Evolutionary conservation across 805 yeast genomes (phyloP), one percentile per base, ranked within the genome.

Genomic region (Naumovozyma castellii): DNA sequence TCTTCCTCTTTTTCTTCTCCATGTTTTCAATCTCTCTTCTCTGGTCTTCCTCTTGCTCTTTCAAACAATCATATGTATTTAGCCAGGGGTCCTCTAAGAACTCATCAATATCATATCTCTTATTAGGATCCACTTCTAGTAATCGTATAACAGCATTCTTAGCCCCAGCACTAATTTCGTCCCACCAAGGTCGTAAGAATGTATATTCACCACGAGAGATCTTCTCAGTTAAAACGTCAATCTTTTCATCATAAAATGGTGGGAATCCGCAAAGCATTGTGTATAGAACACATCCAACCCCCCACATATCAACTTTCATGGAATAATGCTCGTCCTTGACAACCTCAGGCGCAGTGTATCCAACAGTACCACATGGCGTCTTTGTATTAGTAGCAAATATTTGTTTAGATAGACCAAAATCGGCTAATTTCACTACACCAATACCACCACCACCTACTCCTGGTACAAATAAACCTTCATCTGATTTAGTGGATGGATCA

Each of bases 301-400:
- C 97, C 98, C 98, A 92, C 92, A 92, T 85, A 59, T 92, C 98
- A 29, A 92, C 98, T 47, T 87, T 82, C 66, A 84, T 86, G 1
- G 95, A 84, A 57, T 92, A 92, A 35, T 79, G 72, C 65, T 88
- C 94, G 61, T 92, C 97, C 48, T 82, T 79, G 32, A 92, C 97
- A 50, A 92, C 90, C 62, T 92, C 98, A 0, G 98, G 98, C 0
- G 98, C 98, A 2, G 97, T 90, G 56, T 92, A 92, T 3, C 97
- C 97, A 14, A 92, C 96, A 1, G 98, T 92, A 38, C 98, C 98
- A 65, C 98, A 92, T 0, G 98, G 98, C 0, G 98, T 92, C 71
- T 86, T 85, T 17, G 97, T 84, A 51, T 84, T 84, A 36, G 80
- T 74, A 53, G 82, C 84, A 79, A 87, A 82, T 25, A 90, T 78